phyloP scores from a whole-genome alignment of 192 early-diverging fungal species.

The Mortierella antarctica region DNA sequence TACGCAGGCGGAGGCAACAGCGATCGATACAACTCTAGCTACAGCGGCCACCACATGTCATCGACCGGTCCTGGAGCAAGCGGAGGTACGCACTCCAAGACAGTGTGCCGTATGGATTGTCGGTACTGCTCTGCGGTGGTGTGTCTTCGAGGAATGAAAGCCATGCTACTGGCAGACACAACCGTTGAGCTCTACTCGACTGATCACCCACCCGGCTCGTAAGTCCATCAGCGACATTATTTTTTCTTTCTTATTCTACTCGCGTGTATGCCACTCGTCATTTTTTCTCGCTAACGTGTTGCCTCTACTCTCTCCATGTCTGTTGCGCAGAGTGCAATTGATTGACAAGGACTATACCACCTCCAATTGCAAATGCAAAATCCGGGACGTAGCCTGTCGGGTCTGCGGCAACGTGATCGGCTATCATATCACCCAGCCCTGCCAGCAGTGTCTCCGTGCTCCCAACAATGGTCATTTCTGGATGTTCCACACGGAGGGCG shows the following conservation, averaged over 20 bases:
- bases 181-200: constrained; percentile 80
- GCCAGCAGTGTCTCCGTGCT: constrained; percentile 85
- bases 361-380: constrained; percentile 75
- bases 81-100: constrained; percentile 60
- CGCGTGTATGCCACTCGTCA: background rate
- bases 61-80: background rate
- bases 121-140: constrained; percentile 71
- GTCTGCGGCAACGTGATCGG: constrained; percentile 79
- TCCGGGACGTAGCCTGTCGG: constrained; percentile 74
- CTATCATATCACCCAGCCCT: constrained; percentile 88
- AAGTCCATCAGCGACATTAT: constrained; percentile 47
- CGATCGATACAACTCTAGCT: constrained; percentile 18
- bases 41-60: constrained; percentile 6
- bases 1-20: constrained; percentile 15
- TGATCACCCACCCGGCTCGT: constrained; percentile 76
- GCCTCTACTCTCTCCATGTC: background rate
- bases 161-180: constrained; percentile 74
- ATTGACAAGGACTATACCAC: constrained; percentile 79
- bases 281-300: background rate
- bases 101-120: constrained; percentile 73
- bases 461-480: constrained; percentile 98
- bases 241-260: constrained; percentile 11
- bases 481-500: constrained; percentile 92
- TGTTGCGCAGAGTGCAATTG: constrained; percentile 63
- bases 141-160: constrained; percentile 81